Conservation (phyloP, 495 filamentous ascomycete species). For the Penicillium subrubescens region DNA sequence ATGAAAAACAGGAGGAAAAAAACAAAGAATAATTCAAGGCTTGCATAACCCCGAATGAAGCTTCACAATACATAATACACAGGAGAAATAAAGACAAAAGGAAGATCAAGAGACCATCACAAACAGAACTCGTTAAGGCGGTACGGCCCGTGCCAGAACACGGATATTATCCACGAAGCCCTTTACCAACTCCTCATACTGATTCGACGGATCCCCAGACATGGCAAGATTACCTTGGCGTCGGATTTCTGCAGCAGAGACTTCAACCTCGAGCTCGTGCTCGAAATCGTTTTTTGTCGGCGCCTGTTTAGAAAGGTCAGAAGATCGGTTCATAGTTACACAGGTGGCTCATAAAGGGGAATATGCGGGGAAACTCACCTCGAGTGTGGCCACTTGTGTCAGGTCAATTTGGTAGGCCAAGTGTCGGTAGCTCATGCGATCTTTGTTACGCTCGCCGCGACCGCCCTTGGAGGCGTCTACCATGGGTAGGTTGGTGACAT, state of each 20-base stretch:
- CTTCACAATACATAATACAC: slow-evolving; percentile 24
- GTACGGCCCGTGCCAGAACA: slow-evolving; percentile 59
- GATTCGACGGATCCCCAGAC: slow-evolving; percentile 55
- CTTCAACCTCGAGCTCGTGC: slow-evolving; percentile 87
- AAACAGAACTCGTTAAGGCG: slow-evolving; percentile 29
- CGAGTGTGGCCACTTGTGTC: slow-evolving; percentile 74
- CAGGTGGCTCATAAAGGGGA: neutral
- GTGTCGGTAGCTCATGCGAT: slow-evolving; percentile 86
- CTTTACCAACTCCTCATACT: slow-evolving; percentile 74
- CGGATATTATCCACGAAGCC: slow-evolving; percentile 85
- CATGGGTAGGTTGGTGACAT: slow-evolving; percentile 54
- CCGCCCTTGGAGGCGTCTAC: slow-evolving; percentile 36
- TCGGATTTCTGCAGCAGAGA: slow-evolving; percentile 65
- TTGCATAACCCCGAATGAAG: slow-evolving; percentile 5
- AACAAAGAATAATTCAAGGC: slow-evolving; percentile 5
- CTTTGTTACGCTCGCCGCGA: slow-evolving; percentile 71
- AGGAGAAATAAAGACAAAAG: neutral
- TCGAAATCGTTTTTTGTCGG: slow-evolving; percentile 61
- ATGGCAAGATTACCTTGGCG: slow-evolving; percentile 67
- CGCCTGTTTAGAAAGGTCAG: slow-evolving; percentile 35
- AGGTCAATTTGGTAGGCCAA: slow-evolving; percentile 84
- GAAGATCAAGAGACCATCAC: neutral
- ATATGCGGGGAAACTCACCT: slow-evolving; percentile 49
- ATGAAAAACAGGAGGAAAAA: neutral
- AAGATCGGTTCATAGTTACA: slow-evolving; percentile 13